Evolutionary conservation across 345 rosid genomes (phyloP).

Genomic region (Kernera saxatilis): DNA sequence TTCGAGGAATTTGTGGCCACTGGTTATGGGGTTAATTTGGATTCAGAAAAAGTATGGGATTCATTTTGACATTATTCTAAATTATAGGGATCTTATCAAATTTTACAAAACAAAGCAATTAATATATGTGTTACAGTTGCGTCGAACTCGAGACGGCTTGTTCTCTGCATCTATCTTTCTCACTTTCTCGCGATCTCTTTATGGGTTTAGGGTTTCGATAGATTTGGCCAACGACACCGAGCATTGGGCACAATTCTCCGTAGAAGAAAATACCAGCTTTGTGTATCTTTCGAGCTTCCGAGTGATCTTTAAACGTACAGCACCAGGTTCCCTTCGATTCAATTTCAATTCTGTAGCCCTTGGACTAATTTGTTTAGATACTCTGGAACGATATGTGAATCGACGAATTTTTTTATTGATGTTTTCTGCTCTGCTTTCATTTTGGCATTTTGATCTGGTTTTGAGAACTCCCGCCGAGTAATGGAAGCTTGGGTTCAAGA

Average conservation of each 20-base stretch:
- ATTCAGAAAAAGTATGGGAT: background rate
- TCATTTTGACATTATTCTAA: background rate
- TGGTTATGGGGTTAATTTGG: background rate
- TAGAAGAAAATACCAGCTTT: background rate
- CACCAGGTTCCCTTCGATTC: slow-evolving; percentile 16
- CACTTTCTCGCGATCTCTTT: background rate
- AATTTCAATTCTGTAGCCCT: background rate
- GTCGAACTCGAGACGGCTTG: slow-evolving; percentile 9
- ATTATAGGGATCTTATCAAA: background rate
- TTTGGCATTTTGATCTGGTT: slow-evolving; percentile 7
- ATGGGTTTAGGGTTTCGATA: slow-evolving; percentile 20
- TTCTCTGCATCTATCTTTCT: background rate
- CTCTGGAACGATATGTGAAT: background rate
- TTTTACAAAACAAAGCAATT: background rate
- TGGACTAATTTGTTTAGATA: background rate
- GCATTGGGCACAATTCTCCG: background rate
- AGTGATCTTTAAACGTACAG: background rate
- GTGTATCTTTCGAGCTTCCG: background rate
- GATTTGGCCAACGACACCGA: slow-evolving; percentile 18
- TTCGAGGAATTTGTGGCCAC: no score
- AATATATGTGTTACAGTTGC: background rate
- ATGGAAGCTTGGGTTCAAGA: background rate
- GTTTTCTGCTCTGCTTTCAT: background rate
- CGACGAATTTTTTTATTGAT: background rate
- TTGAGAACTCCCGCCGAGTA: background rate